Evolutionary conservation across 306 rosid species (phyloP).

Genomic region (Begonia masoniana): DNA sequence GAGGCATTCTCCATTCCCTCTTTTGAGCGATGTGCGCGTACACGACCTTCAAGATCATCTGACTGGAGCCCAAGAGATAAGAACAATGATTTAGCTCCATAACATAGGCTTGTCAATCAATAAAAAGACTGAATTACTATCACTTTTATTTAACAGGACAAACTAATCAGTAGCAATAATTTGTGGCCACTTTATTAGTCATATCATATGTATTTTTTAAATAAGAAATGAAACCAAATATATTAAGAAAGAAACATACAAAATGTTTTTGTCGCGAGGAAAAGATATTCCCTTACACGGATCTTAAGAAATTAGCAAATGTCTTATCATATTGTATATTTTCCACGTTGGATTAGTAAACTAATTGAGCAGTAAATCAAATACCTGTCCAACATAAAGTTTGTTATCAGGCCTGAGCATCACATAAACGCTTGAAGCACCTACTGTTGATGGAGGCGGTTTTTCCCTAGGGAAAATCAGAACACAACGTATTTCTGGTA

Average conservation of each 20-base stretch:
- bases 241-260: too few species aligned
- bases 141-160: background rate
- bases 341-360: background rate
- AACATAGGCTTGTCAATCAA: background rate
- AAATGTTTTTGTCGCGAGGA: too few species aligned
- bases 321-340: background rate
- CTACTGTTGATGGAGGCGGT: slow-evolving; percentile 87
- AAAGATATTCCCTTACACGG: background rate
- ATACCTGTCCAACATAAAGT: slow-evolving; percentile 83
- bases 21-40: slow-evolving; percentile 53
- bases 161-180: background rate
- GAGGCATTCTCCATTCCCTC: slow-evolving; percentile 57
- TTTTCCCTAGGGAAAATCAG: slow-evolving; percentile 45
- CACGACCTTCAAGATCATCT: slow-evolving; percentile 73
- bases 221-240: background rate
- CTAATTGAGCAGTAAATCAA: slow-evolving; percentile 1
- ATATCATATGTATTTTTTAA: background rate
- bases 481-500: slow-evolving; percentile 38
- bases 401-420: slow-evolving; percentile 66
- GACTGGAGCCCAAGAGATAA: slow-evolving; percentile 25
- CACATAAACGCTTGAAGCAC: slow-evolving; percentile 80
- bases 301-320: too few species aligned
- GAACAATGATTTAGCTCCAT: background rate
- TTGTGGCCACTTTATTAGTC: background rate
- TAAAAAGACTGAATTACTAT: background rate